Evolutionary conservation across 2,329 filamentous ascomycete genomes (phyloP).

Genomic region (Escovopsis weberi): DNA sequence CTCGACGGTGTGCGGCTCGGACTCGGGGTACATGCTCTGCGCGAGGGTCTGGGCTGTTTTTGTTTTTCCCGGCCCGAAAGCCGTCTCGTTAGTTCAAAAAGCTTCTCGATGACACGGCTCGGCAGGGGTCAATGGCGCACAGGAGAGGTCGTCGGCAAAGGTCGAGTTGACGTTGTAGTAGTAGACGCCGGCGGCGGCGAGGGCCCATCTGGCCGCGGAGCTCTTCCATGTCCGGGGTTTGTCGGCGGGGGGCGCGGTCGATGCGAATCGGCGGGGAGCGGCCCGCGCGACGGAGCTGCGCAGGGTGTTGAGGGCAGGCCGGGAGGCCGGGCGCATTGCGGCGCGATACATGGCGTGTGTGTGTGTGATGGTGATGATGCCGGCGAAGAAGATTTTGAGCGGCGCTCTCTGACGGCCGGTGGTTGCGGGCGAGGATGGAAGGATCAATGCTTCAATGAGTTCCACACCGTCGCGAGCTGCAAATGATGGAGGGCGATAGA

Average conservation of each 20-base stretch:
- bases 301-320: constrained; percentile 25
- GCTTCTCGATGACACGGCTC: neutral
- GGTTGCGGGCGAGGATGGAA: neutral
- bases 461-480: neutral
- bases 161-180: constrained; percentile 85
- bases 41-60: constrained; percentile 16
- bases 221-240: constrained; percentile 75
- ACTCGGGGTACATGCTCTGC: constrained; percentile 39
- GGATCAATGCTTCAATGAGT: too few relatives aligned
- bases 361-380: constrained; percentile 1
- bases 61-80: constrained; percentile 7
- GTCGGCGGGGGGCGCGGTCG: constrained; percentile 38
- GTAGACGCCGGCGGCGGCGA: constrained; percentile 67
- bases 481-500: neutral
- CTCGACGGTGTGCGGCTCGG: constrained; percentile 49
- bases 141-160: constrained; percentile 68
- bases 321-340: constrained; percentile 32
- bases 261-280: constrained; percentile 35
- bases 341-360: constrained; percentile 34
- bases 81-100: neutral
- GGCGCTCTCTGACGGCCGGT: too few relatives aligned
- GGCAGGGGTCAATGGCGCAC: constrained; percentile 36
- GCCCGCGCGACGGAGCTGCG: constrained; percentile 25
- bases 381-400: too few relatives aligned
- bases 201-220: constrained; percentile 54